phyloP scores from a whole-genome alignment of 2,329 filamentous ascomycete species.

The Zalaria sp. region DNA sequence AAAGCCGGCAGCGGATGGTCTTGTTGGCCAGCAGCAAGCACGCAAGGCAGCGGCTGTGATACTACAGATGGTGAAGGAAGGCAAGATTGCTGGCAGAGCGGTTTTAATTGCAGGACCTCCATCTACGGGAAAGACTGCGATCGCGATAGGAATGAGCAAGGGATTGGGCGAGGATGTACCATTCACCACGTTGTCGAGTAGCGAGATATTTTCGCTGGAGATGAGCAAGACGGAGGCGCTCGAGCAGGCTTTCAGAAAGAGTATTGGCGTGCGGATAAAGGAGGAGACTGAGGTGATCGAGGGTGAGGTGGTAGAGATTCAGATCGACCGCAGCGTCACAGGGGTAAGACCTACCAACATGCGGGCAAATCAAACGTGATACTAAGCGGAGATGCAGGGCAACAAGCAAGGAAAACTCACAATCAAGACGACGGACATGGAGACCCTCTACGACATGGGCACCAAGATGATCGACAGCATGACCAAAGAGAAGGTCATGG shows the following conservation, averaged over 20 bases:
- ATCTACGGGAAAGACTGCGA: slow-evolving; percentile 94
- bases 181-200: slow-evolving; percentile 89
- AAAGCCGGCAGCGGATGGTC: slow-evolving; percentile 69
- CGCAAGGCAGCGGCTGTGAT: slow-evolving; percentile 93
- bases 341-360: slow-evolving; percentile 37
- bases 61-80: slow-evolving; percentile 96
- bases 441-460: slow-evolving; percentile 98
- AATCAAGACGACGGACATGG: slow-evolving; percentile 99
- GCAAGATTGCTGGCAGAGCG: slow-evolving; percentile 92
- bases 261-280: slow-evolving; percentile 94
- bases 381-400: slow-evolving; percentile 31
- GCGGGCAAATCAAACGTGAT: too few relatives aligned
- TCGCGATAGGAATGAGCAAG: slow-evolving; percentile 98
- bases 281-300: slow-evolving; percentile 99
- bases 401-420: slow-evolving; percentile 98
- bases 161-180: slow-evolving; percentile 87
- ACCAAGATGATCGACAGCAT: slow-evolving; percentile 99
- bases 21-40: slow-evolving; percentile 93
- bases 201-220: slow-evolving; percentile 95
- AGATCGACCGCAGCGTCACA: slow-evolving; percentile 93
- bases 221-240: slow-evolving; percentile 99
- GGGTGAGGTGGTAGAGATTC: slow-evolving; percentile 96
- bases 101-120: slow-evolving; percentile 91
- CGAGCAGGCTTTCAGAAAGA: slow-evolving; percentile 97
- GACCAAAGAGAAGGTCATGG: slow-evolving; percentile 98